phyloP scores from a whole-genome alignment of 2,329 filamentous ascomycete species.

The Bipolaris oryzae region DNA sequence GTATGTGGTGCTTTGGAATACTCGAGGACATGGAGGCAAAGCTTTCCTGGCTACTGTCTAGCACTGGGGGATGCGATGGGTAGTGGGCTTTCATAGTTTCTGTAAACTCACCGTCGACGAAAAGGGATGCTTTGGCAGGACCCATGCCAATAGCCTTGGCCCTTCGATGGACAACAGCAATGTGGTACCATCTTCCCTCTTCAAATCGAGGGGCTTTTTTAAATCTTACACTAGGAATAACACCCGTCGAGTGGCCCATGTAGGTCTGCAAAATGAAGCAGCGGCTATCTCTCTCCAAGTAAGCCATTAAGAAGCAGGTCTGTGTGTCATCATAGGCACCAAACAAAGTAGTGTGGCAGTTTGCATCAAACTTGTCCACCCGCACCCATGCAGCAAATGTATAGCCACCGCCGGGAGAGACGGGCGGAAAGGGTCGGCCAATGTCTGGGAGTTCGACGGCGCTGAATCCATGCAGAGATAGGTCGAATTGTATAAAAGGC shows the following conservation, averaged over 20 bases:
- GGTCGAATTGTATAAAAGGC: slow-evolving; percentile 90
- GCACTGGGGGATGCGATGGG: slow-evolving; percentile 73
- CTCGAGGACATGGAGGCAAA: slow-evolving; percentile 70
- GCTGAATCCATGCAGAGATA: slow-evolving; percentile 84
- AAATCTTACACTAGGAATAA: slow-evolving; percentile 88
- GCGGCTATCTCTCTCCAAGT: slow-evolving; percentile 89
- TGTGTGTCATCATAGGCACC: slow-evolving; percentile 91
- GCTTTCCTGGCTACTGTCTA: slow-evolving; percentile 67
- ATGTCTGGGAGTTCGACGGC: slow-evolving; percentile 90
- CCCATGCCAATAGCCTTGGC: slow-evolving; percentile 69
- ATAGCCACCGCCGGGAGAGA: slow-evolving; percentile 76
- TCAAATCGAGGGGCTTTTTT: slow-evolving; percentile 83
- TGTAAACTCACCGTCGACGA: slow-evolving; percentile 90
- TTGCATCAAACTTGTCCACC: slow-evolving; percentile 82
- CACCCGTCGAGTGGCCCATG: slow-evolving; percentile 69
- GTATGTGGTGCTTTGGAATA: slow-evolving; percentile 70
- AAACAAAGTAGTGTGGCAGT: slow-evolving; percentile 91
- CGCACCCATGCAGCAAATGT: slow-evolving; percentile 89
- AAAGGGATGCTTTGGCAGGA: slow-evolving; percentile 82
- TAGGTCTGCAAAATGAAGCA: slow-evolving; percentile 98
- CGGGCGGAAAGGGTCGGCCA: slow-evolving; percentile 82
- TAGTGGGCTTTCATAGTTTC: slow-evolving; percentile 92
- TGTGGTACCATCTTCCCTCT: slow-evolving; percentile 86
- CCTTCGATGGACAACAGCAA: slow-evolving; percentile 83
- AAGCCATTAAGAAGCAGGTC: slow-evolving; percentile 91